Conservation (phyloP, 352 stramenopile species). For the Blastocystis sp. region DNA sequence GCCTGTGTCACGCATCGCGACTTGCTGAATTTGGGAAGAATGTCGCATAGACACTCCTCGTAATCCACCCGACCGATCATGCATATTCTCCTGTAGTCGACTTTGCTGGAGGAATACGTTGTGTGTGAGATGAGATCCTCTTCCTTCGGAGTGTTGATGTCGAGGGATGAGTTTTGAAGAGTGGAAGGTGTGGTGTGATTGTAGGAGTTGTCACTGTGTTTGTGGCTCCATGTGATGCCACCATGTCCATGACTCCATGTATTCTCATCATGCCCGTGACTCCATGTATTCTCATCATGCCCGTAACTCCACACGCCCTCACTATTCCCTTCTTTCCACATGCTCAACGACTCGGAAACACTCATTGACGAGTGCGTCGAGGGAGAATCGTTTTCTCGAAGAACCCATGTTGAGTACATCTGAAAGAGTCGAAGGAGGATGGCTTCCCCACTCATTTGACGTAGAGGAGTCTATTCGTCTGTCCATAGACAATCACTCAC, state of each 20-base stretch:
- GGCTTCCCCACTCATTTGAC: background rate
- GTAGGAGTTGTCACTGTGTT: too few species aligned
- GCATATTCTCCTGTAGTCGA: background rate
- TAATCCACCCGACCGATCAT: constrained; percentile 32
- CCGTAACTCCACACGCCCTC: too few species aligned
- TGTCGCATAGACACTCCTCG: constrained; percentile 9
- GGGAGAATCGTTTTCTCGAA: background rate
- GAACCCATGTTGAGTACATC: constrained; percentile 26
- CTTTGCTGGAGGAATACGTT: background rate
- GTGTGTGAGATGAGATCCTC: background rate
- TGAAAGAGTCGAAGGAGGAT: constrained; percentile 13
- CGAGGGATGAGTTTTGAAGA: constrained; percentile 34
- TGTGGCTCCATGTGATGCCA: too few species aligned
- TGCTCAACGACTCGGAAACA: background rate
- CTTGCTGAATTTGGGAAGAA: constrained; percentile 23
- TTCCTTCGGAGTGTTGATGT: background rate
- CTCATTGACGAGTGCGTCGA: background rate
- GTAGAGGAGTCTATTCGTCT: background rate
- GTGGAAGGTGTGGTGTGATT: constrained; percentile 13
- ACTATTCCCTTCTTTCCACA: background rate
- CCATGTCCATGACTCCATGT: too few species aligned
- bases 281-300: too few species aligned
- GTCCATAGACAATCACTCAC: background rate
- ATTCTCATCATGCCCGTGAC: too few species aligned
- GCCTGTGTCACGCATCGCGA: constrained; percentile 30